Percentiles rank a stretch among this genome's conserved stretches.
Evolutionary conservation across 768 basidiomycete genomes (phyloP).

Genomic region (Termitomyces sp.): DNA sequence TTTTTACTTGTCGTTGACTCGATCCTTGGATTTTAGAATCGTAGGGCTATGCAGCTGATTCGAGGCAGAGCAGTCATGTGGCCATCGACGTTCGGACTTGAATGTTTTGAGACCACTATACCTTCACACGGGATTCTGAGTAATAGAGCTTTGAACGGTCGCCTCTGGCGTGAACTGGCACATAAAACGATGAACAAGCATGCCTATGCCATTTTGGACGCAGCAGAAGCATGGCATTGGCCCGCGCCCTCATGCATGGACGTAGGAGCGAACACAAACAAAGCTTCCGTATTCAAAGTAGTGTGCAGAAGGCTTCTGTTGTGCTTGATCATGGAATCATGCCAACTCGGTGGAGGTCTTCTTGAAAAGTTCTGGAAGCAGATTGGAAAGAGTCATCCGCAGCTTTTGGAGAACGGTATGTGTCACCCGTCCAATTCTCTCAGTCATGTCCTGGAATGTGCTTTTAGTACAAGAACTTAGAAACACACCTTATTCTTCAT

Average conservation of each 20-base stretch:
- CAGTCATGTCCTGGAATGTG: not conserved
- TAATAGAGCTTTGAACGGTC: not conserved
- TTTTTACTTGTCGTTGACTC: not conserved
- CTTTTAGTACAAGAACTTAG: slow-evolving; percentile 12
- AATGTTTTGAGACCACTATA: not conserved
- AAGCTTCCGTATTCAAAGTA: slow-evolving; percentile 9
- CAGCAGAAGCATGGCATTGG: slow-evolving; percentile 16
- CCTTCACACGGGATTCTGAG: not conserved
- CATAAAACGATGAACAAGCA: slow-evolving; percentile 9
- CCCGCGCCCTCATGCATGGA: slow-evolving; percentile 12
- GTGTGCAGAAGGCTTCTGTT: slow-evolving; percentile 12
- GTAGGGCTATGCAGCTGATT: not conserved
- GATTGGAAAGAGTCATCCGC: slow-evolving; percentile 15
- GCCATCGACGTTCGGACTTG: not conserved
- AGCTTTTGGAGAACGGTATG: slow-evolving; percentile 16
- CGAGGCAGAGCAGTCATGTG: not conserved
- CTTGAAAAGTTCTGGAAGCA: slow-evolving; percentile 11
- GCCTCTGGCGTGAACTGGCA: not conserved
- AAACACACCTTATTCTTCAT: slow-evolving; percentile 9
- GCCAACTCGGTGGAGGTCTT: slow-evolving; percentile 13
- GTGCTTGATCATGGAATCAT: slow-evolving; percentile 15
- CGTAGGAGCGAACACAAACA: not conserved
- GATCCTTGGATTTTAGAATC: not conserved
- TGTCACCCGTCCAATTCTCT: not conserved
- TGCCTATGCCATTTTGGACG: slow-evolving; percentile 14